Percentiles rank a stretch among this genome's conserved stretches.
Conservation (phyloP, 2,329 filamentous ascomycete genomes). For the Aspergillus unguis region DNA sequence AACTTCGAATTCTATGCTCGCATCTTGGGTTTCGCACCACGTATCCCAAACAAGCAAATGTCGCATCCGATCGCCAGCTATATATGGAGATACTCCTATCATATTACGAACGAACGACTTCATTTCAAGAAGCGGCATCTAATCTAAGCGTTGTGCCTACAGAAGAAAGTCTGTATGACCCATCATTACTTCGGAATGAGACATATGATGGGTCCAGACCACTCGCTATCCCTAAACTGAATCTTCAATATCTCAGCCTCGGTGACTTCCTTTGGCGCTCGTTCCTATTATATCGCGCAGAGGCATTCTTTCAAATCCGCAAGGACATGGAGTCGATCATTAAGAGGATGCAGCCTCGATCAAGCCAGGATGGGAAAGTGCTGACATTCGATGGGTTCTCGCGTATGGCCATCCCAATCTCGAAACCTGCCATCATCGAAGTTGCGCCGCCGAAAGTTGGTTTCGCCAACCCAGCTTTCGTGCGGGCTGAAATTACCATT, state of each 20-base stretch:
- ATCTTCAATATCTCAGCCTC: conserved; percentile 90
- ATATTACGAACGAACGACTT: conserved; percentile 70
- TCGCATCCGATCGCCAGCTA: conserved; percentile 58
- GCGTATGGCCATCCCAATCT: conserved; percentile 85
- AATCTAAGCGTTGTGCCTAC: conserved; percentile 77
- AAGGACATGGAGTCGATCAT: conserved; percentile 84
- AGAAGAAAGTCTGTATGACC: conserved; percentile 75
- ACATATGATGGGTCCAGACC: conserved; percentile 82
- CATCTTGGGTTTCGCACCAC: conserved; percentile 72
- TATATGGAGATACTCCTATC: conserved; percentile 67
- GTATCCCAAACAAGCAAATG: conserved; percentile 70
- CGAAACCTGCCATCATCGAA: conserved; percentile 81
- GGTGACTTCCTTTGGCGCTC: conserved; percentile 97
- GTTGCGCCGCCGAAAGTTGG: conserved; percentile 80
- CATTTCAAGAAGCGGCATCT: conserved; percentile 75
- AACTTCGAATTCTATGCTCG: conserved; percentile 66
- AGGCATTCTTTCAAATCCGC: conserved; percentile 89
- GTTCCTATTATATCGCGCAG: conserved; percentile 80
- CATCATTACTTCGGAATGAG: conserved; percentile 74
- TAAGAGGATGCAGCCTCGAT: conserved; percentile 71
- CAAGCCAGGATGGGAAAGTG: conserved; percentile 61
- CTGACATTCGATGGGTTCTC: conserved; percentile 76
- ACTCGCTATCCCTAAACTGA: conserved; percentile 87
- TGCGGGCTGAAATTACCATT: conserved; percentile 80
- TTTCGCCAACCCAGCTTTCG: conserved; percentile 74